Base-by-base conservation (phyloP, 2,329 filamentous ascomycete genomes). In the Diplodia mutila region DNA sequence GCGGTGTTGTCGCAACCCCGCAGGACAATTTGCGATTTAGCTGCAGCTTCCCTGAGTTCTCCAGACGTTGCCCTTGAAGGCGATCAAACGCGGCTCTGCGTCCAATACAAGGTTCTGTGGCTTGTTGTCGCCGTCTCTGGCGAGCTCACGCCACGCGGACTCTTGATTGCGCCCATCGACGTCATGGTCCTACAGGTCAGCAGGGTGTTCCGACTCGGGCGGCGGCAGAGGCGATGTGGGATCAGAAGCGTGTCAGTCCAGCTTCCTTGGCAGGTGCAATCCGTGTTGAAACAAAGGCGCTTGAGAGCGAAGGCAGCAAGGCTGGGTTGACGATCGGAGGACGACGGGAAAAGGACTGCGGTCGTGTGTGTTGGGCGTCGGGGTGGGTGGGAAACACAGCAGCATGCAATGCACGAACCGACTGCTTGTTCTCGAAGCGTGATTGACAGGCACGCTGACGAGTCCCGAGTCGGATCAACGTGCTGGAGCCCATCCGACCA, bases 61-160 rank as follows among this genome's bases (percentile, higher is more conserved):
- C 42, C 29, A 63, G 59, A 37, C 14, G 21, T 37, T 37, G 59
- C 59, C 42, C 57, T 48, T 37, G 59, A 51, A 27, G 59, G 12
- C 59, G 42, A 63, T 63, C 59, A 63, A 12, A 63, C n/a, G 59
- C 59, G 46, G 59, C 59, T 63, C 59, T 63, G 59, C 59, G 21
- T 18, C n/a, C 21, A 18, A n/a, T n/a, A 9, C 59, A 63, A 27
- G 59, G 59, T 51, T 48, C 46, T 23, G 25, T n/a, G 25, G 34
- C 25, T 61, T 25, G 12, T 23, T 21, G 42, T 49, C 39, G 39
- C 16, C 4, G 23, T 11, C n/a, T 21, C 29, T 5, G 18, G 23
- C 42, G 39, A 34, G 59, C 59, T 63, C 59, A 49, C 57, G 37
- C 59, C 42, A 63, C 59, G 23, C n/a, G n/a, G 51, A n/a, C 42